Evolutionary conservation across 768 basidiomycete species (phyloP).

Genomic region (Hygrocybe coccinea): DNA sequence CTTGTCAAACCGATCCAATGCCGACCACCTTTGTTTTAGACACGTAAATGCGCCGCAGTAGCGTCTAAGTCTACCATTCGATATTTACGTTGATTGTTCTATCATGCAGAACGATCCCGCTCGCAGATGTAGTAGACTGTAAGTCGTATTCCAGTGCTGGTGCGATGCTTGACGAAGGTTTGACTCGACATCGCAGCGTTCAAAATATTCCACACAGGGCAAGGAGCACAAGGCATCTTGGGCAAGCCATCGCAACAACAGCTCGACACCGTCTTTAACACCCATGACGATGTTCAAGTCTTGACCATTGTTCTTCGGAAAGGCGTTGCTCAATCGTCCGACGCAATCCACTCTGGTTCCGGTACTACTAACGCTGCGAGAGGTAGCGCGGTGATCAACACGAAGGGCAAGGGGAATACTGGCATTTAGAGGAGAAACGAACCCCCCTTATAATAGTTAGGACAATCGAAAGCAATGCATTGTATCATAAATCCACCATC

Average conservation of each 20-base stretch:
- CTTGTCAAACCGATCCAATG: constrained; percentile 10
- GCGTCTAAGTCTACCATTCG: neutral
- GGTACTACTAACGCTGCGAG: constrained; percentile 22
- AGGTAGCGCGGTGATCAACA: constrained; percentile 37
- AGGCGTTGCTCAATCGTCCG: constrained; percentile 54
- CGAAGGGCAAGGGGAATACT: constrained; percentile 33
- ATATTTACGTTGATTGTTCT: constrained; percentile 3
- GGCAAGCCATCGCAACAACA: constrained; percentile 77
- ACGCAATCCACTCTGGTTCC: constrained; percentile 33
- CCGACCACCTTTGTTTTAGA: constrained; percentile 39
- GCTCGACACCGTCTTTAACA: constrained; percentile 67
- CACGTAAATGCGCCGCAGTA: constrained; percentile 55
- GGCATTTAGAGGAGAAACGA: constrained; percentile 25
- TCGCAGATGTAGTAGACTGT: constrained; percentile 82
- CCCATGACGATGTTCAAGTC: constrained; percentile 61
- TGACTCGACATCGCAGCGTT: constrained; percentile 46
- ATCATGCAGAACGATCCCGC: constrained; percentile 53
- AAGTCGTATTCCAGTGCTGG: constrained; percentile 22
- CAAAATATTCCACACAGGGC: constrained; percentile 60
- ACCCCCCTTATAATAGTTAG: neutral
- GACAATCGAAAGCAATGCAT: neutral
- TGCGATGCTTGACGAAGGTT: neutral
- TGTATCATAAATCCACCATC: neutral
- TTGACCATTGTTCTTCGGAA: constrained; percentile 54
- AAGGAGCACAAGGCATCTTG: constrained; percentile 75